Evolutionary conservation across 2,329 filamentous ascomycete genomes (phyloP).

Genomic region (Pseudogymnoascus sp.): DNA sequence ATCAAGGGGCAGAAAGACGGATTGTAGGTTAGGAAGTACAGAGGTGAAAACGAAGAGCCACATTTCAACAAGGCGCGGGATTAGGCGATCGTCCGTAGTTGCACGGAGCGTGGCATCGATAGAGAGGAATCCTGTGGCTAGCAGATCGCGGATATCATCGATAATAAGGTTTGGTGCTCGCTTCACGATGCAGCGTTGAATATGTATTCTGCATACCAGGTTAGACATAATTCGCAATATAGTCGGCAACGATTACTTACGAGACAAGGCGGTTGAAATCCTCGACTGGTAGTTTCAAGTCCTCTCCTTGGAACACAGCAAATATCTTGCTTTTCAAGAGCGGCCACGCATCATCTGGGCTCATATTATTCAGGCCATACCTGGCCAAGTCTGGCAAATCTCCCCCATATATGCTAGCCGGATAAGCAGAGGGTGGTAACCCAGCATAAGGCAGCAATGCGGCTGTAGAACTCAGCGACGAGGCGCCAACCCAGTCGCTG

Average conservation of each 20-base stretch:
- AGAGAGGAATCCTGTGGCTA: conserved; percentile 74
- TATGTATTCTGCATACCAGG: conserved; percentile 47
- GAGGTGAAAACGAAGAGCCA: conserved; percentile 91
- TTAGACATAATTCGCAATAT: background rate
- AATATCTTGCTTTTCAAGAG: conserved; percentile 68
- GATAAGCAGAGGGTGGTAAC: conserved; percentile 14
- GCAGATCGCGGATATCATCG: conserved; percentile 67
- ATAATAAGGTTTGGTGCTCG: conserved; percentile 62
- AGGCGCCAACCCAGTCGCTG: conserved; percentile 43
- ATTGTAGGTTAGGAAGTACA: conserved; percentile 88
- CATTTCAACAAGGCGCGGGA: conserved; percentile 82
- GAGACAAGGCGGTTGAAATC: conserved; percentile 76
- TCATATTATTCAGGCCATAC: conserved; percentile 63
- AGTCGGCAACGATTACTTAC: conserved; percentile 19
- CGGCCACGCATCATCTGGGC: conserved; percentile 73
- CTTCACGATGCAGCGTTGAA: conserved; percentile 69
- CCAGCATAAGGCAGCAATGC: conserved; percentile 28
- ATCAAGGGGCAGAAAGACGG: conserved; percentile 87
- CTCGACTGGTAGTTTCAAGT: conserved; percentile 70
- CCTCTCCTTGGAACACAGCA: conserved; percentile 73
- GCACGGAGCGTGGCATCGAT: conserved; percentile 75
- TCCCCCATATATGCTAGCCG: conserved; percentile 35
- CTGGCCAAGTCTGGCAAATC: conserved; percentile 49
- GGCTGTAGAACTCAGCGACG: conserved; percentile 41
- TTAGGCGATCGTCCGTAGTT: conserved; percentile 78